Percentiles rank a stretch among this genome's conserved stretches.
Evolutionary conservation across 768 basidiomycete genomes (phyloP).

Genomic region (Leccinum arenicola): DNA sequence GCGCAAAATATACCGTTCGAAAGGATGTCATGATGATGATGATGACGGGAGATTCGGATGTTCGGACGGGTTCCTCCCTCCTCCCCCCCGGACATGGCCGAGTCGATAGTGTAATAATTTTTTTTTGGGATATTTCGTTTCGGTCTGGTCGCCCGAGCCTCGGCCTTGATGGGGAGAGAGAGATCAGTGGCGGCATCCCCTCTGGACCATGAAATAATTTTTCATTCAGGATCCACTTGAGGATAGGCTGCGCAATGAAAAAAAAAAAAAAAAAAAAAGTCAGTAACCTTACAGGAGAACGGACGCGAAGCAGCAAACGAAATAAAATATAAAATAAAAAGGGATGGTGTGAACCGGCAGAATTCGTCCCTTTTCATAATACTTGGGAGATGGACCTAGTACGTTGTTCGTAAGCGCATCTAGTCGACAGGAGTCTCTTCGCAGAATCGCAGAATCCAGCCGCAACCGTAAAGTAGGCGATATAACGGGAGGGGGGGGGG

Average conservation of each 20-base stretch:
- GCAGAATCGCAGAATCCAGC: background rate
- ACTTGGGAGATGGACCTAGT: background rate
- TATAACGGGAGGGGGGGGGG: background rate
- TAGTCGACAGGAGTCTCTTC: background rate
- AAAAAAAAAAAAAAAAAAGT: background rate
- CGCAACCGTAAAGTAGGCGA: background rate
- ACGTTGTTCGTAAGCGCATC: background rate
- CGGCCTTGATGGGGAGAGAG: background rate
- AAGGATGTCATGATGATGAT: background rate
- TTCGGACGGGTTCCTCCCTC: background rate
- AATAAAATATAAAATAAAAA: background rate
- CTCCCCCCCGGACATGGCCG: background rate
- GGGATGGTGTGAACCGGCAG: background rate
- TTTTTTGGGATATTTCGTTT: background rate
- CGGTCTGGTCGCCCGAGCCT: background rate
- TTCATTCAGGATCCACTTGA: background rate
- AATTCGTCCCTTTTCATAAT: constrained; percentile 1
- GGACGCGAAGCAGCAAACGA: background rate
- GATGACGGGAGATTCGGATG: background rate
- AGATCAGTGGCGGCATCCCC: background rate
- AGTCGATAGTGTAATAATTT: background rate
- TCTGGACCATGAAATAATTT: background rate
- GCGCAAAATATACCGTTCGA: background rate
- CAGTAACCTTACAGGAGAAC: constrained; percentile 8
- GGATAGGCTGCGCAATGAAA: background rate